phyloP scores from a whole-genome alignment of 352 stramenopile species.

The Pythium sp. region DNA sequence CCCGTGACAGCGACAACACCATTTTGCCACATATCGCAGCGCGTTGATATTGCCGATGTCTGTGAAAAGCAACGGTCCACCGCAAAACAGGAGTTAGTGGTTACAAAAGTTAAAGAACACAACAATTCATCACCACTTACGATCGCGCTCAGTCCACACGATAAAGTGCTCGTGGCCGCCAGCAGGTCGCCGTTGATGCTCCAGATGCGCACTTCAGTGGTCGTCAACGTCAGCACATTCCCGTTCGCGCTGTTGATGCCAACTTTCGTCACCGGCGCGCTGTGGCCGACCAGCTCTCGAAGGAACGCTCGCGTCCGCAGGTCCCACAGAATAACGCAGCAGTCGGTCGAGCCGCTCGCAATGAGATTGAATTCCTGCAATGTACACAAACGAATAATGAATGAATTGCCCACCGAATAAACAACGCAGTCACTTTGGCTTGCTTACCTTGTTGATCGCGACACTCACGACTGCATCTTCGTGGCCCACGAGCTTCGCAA shows the following conservation, averaged over 20 bases:
- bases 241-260: conserved; percentile 68
- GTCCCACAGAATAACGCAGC: conserved; percentile 67
- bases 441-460: conserved; percentile 59
- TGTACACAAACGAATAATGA: background rate
- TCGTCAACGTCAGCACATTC: conserved; percentile 55
- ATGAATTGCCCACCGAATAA: background rate
- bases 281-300: conserved; percentile 58
- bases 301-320: conserved; percentile 54
- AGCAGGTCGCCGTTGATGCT: conserved; percentile 80
- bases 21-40: conserved; percentile 69
- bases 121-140: conserved; percentile 29
- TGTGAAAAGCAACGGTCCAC: conserved; percentile 16
- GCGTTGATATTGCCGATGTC: conserved; percentile 59
- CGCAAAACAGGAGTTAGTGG: background rate
- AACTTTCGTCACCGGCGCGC: conserved; percentile 42
- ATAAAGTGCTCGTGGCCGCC: conserved; percentile 35
- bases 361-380: conserved; percentile 64
- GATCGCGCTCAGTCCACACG: conserved; percentile 48
- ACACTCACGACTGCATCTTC: conserved; percentile 56
- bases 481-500: conserved; percentile 67
- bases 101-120: background rate
- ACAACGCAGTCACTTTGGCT: background rate
- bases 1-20: conserved; percentile 68
- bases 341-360: conserved; percentile 54
- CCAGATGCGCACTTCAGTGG: conserved; percentile 59